Evolutionary conservation across 257 asterid species (phyloP).

Genomic region (Osmanthus fragrans): DNA sequence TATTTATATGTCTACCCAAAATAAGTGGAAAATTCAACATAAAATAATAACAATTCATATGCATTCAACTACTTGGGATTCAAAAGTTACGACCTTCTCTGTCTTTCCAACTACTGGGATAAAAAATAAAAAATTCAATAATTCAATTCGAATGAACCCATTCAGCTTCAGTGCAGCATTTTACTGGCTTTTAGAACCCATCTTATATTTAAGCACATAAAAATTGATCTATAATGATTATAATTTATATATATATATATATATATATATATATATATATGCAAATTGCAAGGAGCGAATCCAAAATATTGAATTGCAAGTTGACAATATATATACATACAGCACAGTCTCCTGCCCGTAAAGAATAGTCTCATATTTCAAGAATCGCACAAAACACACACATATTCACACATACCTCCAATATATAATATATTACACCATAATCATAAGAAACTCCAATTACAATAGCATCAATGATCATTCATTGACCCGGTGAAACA

Average conservation of each 20-base stretch:
- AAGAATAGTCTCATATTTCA: not conserved
- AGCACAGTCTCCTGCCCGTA: not conserved
- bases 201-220: not conserved
- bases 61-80: not conserved
- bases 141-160: not conserved
- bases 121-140: not conserved
- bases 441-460: not conserved
- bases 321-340: not conserved
- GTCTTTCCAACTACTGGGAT: not conserved
- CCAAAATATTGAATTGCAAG: not conserved
- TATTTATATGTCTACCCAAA: not conserved
- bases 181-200: not conserved
- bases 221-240: not conserved
- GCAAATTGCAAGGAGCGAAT: not conserved
- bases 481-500: conserved; percentile 9
- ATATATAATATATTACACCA: conserved; percentile 9
- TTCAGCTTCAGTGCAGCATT: not conserved
- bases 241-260: not conserved
- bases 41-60: not conserved
- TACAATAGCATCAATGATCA: conserved; percentile 10
- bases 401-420: not conserved
- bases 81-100: not conserved
- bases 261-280: not conserved
- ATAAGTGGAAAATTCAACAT: not conserved
- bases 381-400: not conserved